These are phyloP conservation scores for Adansonia digitata DNA, from an alignment of 345 rosid genomes.

Conservation along the genomic window DNA sequence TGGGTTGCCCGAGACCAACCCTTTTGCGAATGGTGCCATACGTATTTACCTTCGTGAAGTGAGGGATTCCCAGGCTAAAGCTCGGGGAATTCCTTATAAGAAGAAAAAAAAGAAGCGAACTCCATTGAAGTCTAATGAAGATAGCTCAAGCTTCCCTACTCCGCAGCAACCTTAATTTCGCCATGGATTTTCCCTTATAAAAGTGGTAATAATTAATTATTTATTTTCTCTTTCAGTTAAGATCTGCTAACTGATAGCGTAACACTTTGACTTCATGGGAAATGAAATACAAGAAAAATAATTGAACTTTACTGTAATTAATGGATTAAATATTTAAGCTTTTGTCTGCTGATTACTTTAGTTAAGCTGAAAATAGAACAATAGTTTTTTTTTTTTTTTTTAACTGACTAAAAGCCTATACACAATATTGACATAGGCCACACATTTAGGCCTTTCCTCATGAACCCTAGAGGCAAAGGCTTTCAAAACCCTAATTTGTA, in stretches of 20 bases:
- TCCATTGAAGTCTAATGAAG: constrained; percentile 27
- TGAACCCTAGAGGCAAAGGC: constrained; percentile 28
- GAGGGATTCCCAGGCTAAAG: constrained; percentile 80
- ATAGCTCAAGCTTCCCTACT: constrained; percentile 34
- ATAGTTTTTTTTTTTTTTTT: too few species aligned
- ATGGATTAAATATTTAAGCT: neutral
- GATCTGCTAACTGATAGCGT: neutral
- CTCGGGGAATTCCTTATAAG: constrained; percentile 84
- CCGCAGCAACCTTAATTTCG: constrained; percentile 30
- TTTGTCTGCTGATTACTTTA: neutral
- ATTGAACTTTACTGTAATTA: neutral
- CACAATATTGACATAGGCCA: neutral
- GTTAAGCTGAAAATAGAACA: too few species aligned
- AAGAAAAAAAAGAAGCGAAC: constrained; percentile 71
- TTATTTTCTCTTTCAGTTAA: neutral
- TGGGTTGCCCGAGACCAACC: constrained; percentile 71
- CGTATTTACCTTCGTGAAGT: constrained; percentile 69
- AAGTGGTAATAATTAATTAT: constrained; percentile 18
- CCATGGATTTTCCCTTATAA: constrained; percentile 13
- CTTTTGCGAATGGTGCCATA: constrained; percentile 69
- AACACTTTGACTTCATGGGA: constrained; percentile 1
- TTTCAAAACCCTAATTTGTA: constrained; percentile 45
- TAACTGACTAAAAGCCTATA: neutral
- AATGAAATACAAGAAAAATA: constrained; percentile 8
- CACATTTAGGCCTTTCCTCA: too few species aligned